Percentiles rank a stretch among this genome's conserved stretches.
Conservation (phyloP, 306 rosid species). For the Spatholobus suberectus region DNA sequence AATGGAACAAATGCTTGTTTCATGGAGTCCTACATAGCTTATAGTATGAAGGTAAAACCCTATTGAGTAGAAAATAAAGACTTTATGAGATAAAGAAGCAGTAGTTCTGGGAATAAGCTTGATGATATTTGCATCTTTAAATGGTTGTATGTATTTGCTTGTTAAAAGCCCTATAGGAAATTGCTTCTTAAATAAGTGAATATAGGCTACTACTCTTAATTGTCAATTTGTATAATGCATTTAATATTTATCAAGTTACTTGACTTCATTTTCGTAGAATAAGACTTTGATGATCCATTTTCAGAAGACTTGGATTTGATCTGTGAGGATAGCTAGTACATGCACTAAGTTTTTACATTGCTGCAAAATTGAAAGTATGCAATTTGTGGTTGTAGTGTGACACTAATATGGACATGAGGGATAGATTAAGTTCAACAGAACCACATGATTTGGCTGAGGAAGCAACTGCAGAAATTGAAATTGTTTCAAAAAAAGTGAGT, state of each 20-base stretch:
- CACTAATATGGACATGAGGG: neutral
- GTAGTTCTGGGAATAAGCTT: neutral
- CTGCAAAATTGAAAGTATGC: neutral
- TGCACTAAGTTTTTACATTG: neutral
- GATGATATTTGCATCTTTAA: neutral
- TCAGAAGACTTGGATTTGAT: neutral
- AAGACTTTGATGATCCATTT: neutral
- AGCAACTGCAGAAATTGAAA: neutral
- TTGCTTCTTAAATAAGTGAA: neutral
- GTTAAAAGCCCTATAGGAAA: neutral
- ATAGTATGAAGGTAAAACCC: neutral
- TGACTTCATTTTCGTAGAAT: neutral
- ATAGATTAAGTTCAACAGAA: neutral
- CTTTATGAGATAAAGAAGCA: too few species aligned
- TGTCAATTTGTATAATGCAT: neutral
- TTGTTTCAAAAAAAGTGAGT: neutral
- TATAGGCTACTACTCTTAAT: neutral
- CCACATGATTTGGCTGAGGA: neutral
- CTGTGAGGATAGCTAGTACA: neutral
- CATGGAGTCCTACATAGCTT: neutral
- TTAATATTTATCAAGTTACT: neutral
- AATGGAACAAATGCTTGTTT: neutral
- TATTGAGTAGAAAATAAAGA: neutral
- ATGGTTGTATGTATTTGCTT: constrained; percentile 2
- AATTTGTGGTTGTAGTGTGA: constrained; percentile 25